These are phyloP conservation scores for Litsea cubeba DNA, from an alignment of 164 flowering plant genomes.

Conservation along the genomic window DNA sequence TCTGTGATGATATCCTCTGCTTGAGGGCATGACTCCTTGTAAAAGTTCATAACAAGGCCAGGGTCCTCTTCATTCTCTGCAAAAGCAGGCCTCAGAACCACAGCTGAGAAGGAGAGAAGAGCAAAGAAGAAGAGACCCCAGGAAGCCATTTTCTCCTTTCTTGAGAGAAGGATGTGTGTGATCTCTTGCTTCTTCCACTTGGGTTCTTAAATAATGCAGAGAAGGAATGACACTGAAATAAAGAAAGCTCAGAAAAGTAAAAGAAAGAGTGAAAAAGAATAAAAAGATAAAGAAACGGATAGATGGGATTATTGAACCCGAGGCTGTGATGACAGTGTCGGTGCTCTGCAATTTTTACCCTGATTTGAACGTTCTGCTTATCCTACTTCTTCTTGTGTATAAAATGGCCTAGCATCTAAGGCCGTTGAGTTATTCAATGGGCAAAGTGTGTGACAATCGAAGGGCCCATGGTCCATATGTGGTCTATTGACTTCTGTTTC, in stretches of 20 bases:
- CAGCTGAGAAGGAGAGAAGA: slow-evolving; percentile 31
- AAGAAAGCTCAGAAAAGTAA: neutral
- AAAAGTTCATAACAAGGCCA: slow-evolving; percentile 83
- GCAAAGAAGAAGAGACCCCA: slow-evolving; percentile 46
- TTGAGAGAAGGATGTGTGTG: neutral
- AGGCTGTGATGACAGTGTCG: too few relatives aligned
- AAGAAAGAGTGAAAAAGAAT: neutral
- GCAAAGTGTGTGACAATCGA: neutral
- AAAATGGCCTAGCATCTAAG: neutral
- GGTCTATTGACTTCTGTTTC: too few relatives aligned
- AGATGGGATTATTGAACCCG: neutral
- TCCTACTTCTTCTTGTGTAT: neutral
- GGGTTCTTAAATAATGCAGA: neutral
- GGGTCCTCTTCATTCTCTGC: slow-evolving; percentile 46
- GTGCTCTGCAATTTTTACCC: too few relatives aligned
- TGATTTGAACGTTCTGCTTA: neutral
- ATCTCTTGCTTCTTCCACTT: neutral
- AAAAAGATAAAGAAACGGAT: neutral
- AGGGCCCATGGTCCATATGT: too few relatives aligned
- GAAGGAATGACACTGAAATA: neutral
- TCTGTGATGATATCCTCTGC: slow-evolving; percentile 90
- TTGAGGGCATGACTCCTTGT: slow-evolving; percentile 91
- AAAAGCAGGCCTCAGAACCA: slow-evolving; percentile 25
- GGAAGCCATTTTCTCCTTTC: slow-evolving; percentile 36
- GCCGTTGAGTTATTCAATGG: neutral